phyloP scores from a whole-genome alignment of 2,329 filamentous ascomycete species.

The Metarhizium anisopliae region DNA sequence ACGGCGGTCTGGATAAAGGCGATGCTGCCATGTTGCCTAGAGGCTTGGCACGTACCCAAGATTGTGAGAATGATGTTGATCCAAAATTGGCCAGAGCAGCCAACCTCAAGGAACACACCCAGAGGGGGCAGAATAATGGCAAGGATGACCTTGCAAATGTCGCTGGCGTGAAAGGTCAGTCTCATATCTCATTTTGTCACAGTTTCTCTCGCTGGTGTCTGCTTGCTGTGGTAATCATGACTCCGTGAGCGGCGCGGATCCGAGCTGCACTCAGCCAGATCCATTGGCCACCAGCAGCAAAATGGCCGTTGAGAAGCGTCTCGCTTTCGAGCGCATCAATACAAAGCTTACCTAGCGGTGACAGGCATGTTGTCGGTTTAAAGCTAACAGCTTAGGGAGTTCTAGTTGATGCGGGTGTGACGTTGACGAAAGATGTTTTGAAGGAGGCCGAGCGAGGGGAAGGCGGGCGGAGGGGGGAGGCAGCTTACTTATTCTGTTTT shows the following conservation, averaged over 20 bases:
- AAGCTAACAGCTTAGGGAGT: background rate
- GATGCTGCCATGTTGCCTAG: background rate
- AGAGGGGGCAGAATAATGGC: conserved; percentile 84
- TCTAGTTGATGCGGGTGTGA: too few relatives aligned
- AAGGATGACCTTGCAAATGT: conserved; percentile 65
- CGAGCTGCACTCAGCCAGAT: too few relatives aligned
- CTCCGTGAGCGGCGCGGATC: too few relatives aligned
- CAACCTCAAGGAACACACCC: conserved; percentile 90
- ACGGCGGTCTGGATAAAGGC: background rate
- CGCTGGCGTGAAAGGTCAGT: conserved; percentile 20
- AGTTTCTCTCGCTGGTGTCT: background rate
- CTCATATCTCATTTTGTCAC: background rate
- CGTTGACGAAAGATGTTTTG: background rate
- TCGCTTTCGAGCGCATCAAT: background rate
- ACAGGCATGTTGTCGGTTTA: conserved; percentile 42
- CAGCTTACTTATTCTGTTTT: background rate
- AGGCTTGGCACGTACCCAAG: conserved; percentile 37
- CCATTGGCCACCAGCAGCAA: background rate
- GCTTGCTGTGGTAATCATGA: too few relatives aligned
- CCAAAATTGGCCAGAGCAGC: conserved; percentile 76
- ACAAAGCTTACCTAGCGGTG: conserved; percentile 42
- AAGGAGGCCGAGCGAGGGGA: background rate
- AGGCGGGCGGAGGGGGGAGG: background rate
- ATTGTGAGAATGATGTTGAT: conserved; percentile 90
- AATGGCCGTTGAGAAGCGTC: conserved; percentile 6